Evolutionary conservation across 2,329 filamentous ascomycete genomes (phyloP).

Genomic region (Orbilia brochopaga): DNA sequence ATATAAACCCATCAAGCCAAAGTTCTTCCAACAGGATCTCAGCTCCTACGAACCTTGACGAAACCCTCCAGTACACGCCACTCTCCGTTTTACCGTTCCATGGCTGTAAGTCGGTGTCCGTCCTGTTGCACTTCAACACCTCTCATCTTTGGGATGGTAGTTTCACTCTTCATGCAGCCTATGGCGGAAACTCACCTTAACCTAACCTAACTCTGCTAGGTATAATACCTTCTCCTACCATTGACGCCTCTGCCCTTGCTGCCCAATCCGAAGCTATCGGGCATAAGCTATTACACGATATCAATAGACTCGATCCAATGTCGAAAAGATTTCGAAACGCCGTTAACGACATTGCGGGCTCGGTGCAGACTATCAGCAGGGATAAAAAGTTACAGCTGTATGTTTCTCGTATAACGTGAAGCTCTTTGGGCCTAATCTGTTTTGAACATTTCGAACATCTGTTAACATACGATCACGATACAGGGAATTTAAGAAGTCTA

Average conservation of each 20-base stretch:
- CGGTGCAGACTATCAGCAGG: constrained; percentile 33
- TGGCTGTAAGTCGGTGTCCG: constrained; percentile 64
- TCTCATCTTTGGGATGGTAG: constrained; percentile 8
- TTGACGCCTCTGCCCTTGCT: constrained; percentile 65
- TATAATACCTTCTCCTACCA: constrained; percentile 69
- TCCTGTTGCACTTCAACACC: constrained; percentile 46
- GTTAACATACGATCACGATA: not conserved
- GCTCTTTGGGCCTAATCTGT: not conserved
- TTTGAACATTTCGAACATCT: too few species aligned
- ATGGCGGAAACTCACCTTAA: constrained; percentile 3
- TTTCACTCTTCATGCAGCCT: not conserved
- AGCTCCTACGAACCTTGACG: constrained; percentile 66
- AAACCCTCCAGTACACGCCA: constrained; percentile 81
- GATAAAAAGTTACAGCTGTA: constrained; percentile 40
- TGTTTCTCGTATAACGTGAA: not conserved
- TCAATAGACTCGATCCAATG: constrained; percentile 49
- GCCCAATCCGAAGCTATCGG: constrained; percentile 63
- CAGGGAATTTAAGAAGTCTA: constrained; percentile 53
- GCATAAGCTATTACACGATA: constrained; percentile 35
- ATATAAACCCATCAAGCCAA: constrained; percentile 8
- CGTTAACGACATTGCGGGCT: constrained; percentile 35
- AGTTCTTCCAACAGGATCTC: constrained; percentile 15
- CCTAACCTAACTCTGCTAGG: constrained; percentile 59
- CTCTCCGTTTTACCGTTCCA: constrained; percentile 81
- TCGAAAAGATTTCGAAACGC: constrained; percentile 40